A percentile compares a stretch with the other conserved stretches of the same genome.
These are phyloP conservation scores for Pelargonium nanum DNA, from an alignment of 345 rosid species.

Conservation along the genomic window DNA sequence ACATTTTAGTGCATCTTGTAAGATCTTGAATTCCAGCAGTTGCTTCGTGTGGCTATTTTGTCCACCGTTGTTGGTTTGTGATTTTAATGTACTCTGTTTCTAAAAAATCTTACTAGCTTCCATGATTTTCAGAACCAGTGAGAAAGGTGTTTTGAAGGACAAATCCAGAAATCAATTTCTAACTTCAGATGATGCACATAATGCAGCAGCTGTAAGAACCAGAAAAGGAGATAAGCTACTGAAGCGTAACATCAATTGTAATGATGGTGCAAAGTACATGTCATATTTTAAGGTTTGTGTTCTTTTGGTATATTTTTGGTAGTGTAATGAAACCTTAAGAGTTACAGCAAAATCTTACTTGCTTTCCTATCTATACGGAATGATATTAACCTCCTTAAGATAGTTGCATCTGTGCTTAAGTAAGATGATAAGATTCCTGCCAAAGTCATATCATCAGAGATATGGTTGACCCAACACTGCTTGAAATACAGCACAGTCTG, in stretches of 20 bases:
- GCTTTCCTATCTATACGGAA: background rate
- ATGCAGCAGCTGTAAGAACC: conserved; percentile 21
- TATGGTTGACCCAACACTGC: too few relatives aligned
- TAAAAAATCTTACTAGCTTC: conserved; percentile 12
- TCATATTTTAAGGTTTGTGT: conserved; percentile 72
- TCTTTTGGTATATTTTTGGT: conserved; percentile 13
- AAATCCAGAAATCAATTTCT: conserved; percentile 24
- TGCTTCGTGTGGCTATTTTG: background rate
- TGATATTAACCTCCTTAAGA: too few relatives aligned
- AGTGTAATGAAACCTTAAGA: conserved; percentile 1
- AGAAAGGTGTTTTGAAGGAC: conserved; percentile 30
- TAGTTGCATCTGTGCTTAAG: too few relatives aligned
- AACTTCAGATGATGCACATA: conserved; percentile 29
- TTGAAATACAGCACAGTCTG: too few relatives aligned
- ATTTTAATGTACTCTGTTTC: background rate
- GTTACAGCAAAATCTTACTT: background rate
- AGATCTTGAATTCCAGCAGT: background rate
- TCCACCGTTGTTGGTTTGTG: conserved; percentile 2
- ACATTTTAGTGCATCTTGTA: too few relatives aligned
- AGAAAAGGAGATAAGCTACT: conserved; percentile 40
- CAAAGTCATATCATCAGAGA: too few relatives aligned
- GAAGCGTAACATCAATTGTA: conserved; percentile 36
- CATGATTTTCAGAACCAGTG: conserved; percentile 33
- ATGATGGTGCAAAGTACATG: conserved; percentile 84
- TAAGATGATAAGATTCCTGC: too few relatives aligned